These are phyloP conservation scores for Drechslerella dactyloides DNA, from an alignment of 2,329 filamentous ascomycete species.

Conservation along the genomic window DNA sequence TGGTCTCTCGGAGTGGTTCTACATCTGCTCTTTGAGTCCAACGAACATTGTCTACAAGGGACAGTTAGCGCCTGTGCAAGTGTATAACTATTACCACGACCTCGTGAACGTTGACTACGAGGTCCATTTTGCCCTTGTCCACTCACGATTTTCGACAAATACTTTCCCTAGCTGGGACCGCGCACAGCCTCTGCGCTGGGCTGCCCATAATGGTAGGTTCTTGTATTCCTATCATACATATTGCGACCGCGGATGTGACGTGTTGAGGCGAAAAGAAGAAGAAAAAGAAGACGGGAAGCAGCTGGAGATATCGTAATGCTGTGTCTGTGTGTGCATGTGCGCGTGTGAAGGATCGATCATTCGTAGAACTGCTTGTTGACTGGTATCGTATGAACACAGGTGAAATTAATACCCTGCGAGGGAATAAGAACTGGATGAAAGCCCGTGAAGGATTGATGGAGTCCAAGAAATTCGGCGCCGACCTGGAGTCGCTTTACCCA, in stretches of 20 bases:
- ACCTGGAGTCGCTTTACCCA: constrained; percentile 87
- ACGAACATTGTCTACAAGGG: constrained; percentile 99
- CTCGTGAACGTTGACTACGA: constrained; percentile 96
- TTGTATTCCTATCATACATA: constrained; percentile 50
- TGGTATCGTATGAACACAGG: constrained; percentile 57
- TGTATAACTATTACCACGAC: constrained; percentile 98
- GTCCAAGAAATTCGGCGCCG: constrained; percentile 88
- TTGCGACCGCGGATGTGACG: constrained; percentile 17
- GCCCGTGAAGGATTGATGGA: constrained; percentile 93
- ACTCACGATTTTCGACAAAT: constrained; percentile 97
- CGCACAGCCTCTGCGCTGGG: constrained; percentile 94
- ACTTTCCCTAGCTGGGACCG: constrained; percentile 98
- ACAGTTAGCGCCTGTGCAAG: constrained; percentile 89
- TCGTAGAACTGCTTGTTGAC: constrained; percentile 50
- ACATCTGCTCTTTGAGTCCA: constrained; percentile 93
- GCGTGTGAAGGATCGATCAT: constrained; percentile 11
- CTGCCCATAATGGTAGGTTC: constrained; percentile 83
- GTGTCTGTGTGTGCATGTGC: constrained; percentile 14
- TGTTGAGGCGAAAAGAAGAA: constrained; percentile 8
- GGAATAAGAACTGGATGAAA: constrained; percentile 99
- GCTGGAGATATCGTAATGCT: constrained; percentile 18
- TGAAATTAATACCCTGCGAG: constrained; percentile 95
- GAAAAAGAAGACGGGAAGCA: no score
- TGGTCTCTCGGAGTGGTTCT: constrained; percentile 98
- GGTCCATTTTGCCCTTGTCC: constrained; percentile 93